Evolutionary conservation across 257 asterid species (phyloP).

Genomic region (Cruciata laevipes): DNA sequence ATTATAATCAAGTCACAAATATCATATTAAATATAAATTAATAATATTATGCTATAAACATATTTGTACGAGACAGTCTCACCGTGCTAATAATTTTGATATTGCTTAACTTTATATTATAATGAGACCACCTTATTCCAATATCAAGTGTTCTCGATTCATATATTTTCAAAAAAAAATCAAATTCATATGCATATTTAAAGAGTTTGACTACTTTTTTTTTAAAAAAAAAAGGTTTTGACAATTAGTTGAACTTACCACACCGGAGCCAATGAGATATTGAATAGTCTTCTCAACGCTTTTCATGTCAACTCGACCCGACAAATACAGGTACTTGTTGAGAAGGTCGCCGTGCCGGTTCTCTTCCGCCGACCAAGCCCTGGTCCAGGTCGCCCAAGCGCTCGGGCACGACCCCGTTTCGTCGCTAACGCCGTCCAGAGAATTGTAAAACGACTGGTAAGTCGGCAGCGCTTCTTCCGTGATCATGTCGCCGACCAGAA

Average conservation of each 20-base stretch:
- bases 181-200: too few species aligned
- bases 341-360: constrained; percentile 75
- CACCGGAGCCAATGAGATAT: constrained; percentile 53
- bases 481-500: constrained; percentile 73
- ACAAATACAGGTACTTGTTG: constrained; percentile 54
- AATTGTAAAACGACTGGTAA: constrained; percentile 68
- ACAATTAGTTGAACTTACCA: constrained; percentile 18
- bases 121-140: too few species aligned
- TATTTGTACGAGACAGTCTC: too few species aligned
- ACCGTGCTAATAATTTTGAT: too few species aligned
- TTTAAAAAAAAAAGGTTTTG: too few species aligned
- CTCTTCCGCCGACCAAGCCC: constrained; percentile 77
- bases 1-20: too few species aligned
- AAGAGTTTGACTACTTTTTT: too few species aligned
- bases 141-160: too few species aligned
- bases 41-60: too few species aligned
- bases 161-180: too few species aligned
- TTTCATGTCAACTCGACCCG: constrained; percentile 69
- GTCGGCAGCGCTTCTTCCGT: constrained; percentile 80
- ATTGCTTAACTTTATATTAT: too few species aligned
- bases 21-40: too few species aligned
- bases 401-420: constrained; percentile 73
- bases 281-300: constrained; percentile 54
- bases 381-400: constrained; percentile 71
- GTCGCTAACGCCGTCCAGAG: constrained; percentile 65